Evolutionary conservation across 1,284 basidiomycete species (phyloP).

Genomic region (Puccinia coronata): DNA sequence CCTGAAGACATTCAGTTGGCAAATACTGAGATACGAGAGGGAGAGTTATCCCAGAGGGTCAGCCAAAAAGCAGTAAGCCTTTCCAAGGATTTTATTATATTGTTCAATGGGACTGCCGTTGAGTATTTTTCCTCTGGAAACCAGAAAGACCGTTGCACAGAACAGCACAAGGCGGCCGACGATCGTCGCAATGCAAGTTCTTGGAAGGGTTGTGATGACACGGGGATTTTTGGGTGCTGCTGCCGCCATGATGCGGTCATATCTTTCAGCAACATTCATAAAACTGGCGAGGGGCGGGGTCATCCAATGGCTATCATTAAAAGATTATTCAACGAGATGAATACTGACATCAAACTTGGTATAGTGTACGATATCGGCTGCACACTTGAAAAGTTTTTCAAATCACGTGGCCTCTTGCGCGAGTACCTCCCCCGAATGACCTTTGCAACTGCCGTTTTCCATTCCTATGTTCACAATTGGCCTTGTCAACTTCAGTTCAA

Average conservation of each 20-base stretch:
- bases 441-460: conserved; percentile 20
- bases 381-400: too few relatives aligned
- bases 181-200: neutral
- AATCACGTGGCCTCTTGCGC: neutral
- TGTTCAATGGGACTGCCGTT: too few relatives aligned
- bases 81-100: too few relatives aligned
- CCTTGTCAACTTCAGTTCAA: too few relatives aligned
- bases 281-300: neutral
- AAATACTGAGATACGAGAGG: neutral
- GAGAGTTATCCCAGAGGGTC: neutral
- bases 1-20: neutral
- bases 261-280: neutral
- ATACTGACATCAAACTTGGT: neutral
- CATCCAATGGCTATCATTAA: neutral
- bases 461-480: too few relatives aligned
- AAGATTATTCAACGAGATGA: neutral
- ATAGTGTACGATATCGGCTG: conserved; percentile 4
- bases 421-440: neutral
- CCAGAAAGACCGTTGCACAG: conserved; percentile 8
- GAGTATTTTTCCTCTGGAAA: too few relatives aligned
- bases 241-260: neutral
- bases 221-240: too few relatives aligned
- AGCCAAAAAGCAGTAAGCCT: neutral
- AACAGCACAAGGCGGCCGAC: too few relatives aligned
- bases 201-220: conserved; percentile 27